Evolutionary conservation across 164 flowering plant genomes (phyloP).

Genomic region (Buxus sempervirens): DNA sequence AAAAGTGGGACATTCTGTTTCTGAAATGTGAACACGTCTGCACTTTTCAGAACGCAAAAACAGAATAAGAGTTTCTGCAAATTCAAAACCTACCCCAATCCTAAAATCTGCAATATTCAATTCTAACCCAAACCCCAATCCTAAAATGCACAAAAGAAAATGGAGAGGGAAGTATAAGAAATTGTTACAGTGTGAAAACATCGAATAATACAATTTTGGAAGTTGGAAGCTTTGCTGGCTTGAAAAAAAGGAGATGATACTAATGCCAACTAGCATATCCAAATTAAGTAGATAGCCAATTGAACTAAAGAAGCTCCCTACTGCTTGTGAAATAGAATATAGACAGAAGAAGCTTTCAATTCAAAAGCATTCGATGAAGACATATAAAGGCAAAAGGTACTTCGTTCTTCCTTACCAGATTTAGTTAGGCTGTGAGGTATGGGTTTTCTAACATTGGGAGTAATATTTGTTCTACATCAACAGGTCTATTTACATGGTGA

Average conservation of each 20-base stretch:
- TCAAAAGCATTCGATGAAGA: not conserved
- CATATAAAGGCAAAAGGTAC: not conserved
- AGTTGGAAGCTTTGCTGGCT: not conserved
- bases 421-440: too few species aligned
- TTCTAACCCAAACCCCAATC: too few species aligned
- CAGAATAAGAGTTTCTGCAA: not conserved
- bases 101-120: not conserved
- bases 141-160: too few species aligned
- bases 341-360: not conserved
- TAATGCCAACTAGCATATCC: not conserved
- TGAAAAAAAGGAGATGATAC: not conserved
- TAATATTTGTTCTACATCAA: too few species aligned
- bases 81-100: not conserved
- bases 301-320: not conserved
- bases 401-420: too few species aligned
- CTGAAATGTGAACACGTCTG: not conserved
- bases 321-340: not conserved
- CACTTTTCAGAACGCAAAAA: too few species aligned
- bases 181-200: not conserved
- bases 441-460: too few species aligned
- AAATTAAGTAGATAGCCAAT: not conserved
- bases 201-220: too few species aligned
- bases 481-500: too few species aligned
- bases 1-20: not conserved
- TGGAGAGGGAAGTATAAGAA: too few species aligned